A percentile compares a stretch with the other conserved stretches of the same genome.
phyloP scores from a whole-genome alignment of 2,329 filamentous ascomycete species.

The Tolypocladium amazonense region DNA sequence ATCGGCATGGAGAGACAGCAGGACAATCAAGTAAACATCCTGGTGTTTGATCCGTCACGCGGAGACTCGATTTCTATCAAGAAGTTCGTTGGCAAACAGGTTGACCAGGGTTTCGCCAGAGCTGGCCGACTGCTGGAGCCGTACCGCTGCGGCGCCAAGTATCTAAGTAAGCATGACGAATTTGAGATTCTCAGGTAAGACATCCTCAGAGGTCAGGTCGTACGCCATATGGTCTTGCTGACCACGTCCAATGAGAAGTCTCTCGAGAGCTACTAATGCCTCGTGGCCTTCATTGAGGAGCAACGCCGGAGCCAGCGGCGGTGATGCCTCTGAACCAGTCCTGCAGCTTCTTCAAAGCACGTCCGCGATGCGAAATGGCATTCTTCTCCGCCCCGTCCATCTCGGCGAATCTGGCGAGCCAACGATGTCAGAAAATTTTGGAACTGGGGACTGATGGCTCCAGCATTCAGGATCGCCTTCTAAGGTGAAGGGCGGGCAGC shows the following conservation, averaged over 20 bases:
- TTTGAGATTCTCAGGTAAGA: constrained; percentile 71
- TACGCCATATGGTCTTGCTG: background rate
- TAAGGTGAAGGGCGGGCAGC: background rate
- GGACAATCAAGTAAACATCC: constrained; percentile 55
- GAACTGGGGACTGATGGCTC: too few relatives aligned
- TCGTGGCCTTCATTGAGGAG: constrained; percentile 9
- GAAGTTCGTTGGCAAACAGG: constrained; percentile 40
- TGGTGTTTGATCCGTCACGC: constrained; percentile 86
- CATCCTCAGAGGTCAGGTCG: background rate
- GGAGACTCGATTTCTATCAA: constrained; percentile 55
- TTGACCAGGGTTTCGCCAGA: constrained; percentile 29
- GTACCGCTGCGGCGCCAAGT: constrained; percentile 61
- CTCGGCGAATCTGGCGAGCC: constrained; percentile 62
- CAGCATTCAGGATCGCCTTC: background rate
- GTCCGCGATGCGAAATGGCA: constrained; percentile 80
- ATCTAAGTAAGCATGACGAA: constrained; percentile 59
- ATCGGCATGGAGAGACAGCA: constrained; percentile 66
- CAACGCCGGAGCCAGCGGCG: background rate
- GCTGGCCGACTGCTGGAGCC: constrained; percentile 45
- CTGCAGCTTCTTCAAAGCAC: constrained; percentile 79
- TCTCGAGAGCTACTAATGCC: background rate
- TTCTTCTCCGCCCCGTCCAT: constrained; percentile 89
- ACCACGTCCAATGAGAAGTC: background rate
- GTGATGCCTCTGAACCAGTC: constrained; percentile 59
- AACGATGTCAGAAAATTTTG: background rate